Base-by-base conservation (phyloP, 345 rosid species). In the Laguncularia racemosa region DNA sequence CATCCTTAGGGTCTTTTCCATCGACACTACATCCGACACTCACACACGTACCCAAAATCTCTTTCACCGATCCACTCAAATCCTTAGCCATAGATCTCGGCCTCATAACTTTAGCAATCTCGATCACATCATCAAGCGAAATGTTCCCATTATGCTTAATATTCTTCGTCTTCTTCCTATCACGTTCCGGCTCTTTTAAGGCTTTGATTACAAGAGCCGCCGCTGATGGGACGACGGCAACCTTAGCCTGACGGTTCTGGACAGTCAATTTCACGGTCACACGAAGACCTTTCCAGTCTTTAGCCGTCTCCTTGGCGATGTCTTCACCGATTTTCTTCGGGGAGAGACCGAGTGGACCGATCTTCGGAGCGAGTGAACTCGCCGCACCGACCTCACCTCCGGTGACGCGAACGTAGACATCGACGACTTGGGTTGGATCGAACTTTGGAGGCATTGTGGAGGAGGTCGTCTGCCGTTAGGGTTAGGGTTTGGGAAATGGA, bases 371-470 rank as follows among this genome's bases (percentile, higher is more conserved):
- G 23, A 82, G 78, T 11, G 84, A 82, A 56, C 82, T 79, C 20
- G 84, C 84, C 5, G 84, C 87, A 13, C 87, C 87, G 5, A 82
- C 87, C 61, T 82, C 87, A 7, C 84, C 87, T 53, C 88, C 88
- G 64, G 88, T 83, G 47, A 80, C 85, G 16, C 88, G 83, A 46
- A 83, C 85, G 71, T 61, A 83, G 12, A 83, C 88, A 53, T 83
- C 88, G 26, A 83, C 83, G 45, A 80, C 84, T 62, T 80, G 83
- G n/a, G 70, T 20, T 10, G 83, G 85, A 55, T 83, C 88, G 71
- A 83, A 78, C 63, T 83, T 83, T 67, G 88, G 88, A 76, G 88
- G 88, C 88, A 83, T 74, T 13, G 40, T 33, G 40, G 40, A 5
- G 40, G 40, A 33, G 40, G 40, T 1, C 9, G 1, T 33, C 11